Evolutionary conservation across 1,284 basidiomycete genomes (phyloP), one percentile per base, ranked within the genome.

Genomic region (Malassezia caprae): DNA sequence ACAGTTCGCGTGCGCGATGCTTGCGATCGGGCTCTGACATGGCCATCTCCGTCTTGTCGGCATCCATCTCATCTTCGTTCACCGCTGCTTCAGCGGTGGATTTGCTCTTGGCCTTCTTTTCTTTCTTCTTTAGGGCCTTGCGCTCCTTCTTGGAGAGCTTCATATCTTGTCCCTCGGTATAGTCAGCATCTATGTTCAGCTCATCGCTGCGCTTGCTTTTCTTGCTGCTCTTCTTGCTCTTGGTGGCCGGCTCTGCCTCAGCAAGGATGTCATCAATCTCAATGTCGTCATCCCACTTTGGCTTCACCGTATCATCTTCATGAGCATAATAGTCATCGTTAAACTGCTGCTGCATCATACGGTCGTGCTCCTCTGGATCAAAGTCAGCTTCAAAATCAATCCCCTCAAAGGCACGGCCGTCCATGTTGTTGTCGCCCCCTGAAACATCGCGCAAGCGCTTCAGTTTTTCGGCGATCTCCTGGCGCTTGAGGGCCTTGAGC

Each of bases 281-380:
- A 59, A 90, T 84, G 60, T 93, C 88, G 60, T 90, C 86, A 28
- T 87, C 85, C 90, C 90, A 96, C 0, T 77, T 77, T 4, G 91
- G 90, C 76, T 93, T 91, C 41, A 47, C 35, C 10, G 43, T 59
- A 10, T 63, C 64, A 8, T 65, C 65, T 12, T 21, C 52, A 13
- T 51, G 34, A 23, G 39, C 48, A 46, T 74, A 73, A 51, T 72
- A 74, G 2, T 49, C 50, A 21, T 74, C 69, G 15, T 64, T 62
- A 37, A 74, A 74, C 8, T 62, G 66, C 24, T 39, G 48, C 31
- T 61, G 50, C 72, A 74, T 74, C 37, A 63, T 50, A 27, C 54
- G 48, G 52, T 74, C 72, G 52, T 74, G 72, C 37, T 61, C 63
- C 13, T 64, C 64, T 4, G 72, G 68, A 45, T 74, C 72, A 59